Evolutionary conservation across 2,329 filamentous ascomycete genomes (phyloP).

Genomic region (Cadophora sp.): DNA sequence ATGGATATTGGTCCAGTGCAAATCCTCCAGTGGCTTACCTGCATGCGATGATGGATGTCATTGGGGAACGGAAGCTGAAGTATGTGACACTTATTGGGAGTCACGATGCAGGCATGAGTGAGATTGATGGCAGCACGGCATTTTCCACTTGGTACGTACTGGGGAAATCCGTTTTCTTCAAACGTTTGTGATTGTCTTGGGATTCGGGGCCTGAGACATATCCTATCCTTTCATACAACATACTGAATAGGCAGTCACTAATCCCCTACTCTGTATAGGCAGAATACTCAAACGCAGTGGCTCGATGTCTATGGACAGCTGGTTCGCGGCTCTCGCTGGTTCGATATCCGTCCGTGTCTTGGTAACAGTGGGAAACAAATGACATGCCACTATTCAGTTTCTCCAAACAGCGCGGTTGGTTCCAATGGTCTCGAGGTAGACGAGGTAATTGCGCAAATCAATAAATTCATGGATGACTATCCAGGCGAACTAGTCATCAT

Average conservation of each 20-base stretch:
- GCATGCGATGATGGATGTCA: not conserved
- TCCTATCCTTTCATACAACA: no score
- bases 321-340: slow-evolving; percentile 11
- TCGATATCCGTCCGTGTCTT: slow-evolving; percentile 6
- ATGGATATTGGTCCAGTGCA: slow-evolving; percentile 12
- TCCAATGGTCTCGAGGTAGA: slow-evolving; percentile 10
- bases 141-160: slow-evolving; percentile 8
- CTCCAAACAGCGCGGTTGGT: not conserved
- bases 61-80: slow-evolving; percentile 8
- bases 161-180: no score
- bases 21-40: slow-evolving; percentile 5
- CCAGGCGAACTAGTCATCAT: slow-evolving; percentile 9
- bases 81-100: slow-evolving; percentile 11
- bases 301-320: slow-evolving; percentile 11
- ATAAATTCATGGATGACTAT: slow-evolving; percentile 8
- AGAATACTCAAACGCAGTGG: slow-evolving; percentile 10
- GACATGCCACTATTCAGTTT: slow-evolving; percentile 10
- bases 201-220: no score
- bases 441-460: slow-evolving; percentile 5
- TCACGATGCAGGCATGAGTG: slow-evolving; percentile 12
- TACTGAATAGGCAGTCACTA: no score
- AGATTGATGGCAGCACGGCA: slow-evolving; percentile 5
- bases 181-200: no score
- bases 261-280: no score
- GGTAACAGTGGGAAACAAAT: slow-evolving; percentile 9